Evolutionary conservation across 768 basidiomycete species (phyloP), one percentile per base, ranked within the genome.

Genomic region (Trametes elegans): DNA sequence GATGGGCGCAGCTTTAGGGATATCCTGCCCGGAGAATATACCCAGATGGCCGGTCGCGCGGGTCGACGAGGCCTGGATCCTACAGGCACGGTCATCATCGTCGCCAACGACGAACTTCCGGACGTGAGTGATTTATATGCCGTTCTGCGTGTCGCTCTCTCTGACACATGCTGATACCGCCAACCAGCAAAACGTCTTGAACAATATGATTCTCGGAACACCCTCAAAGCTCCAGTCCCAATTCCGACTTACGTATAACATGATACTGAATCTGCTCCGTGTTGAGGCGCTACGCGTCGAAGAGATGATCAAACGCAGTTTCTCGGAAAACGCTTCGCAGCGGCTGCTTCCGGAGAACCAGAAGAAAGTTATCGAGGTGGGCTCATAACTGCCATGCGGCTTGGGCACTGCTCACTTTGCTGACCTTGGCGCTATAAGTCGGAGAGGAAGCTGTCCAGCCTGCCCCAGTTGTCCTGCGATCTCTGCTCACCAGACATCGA

Each of bases 271-370:
- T 67, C 74, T 99, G 34, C 79, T 99, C 9, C 85, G 97, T 18
- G 97, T 99, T 9, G 97, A 99, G 66, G 95, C 97, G 0, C 77
- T 99, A 42, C 79, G 86, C 55, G 96, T 98, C 16, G 97, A 99
- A 67, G 97, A 99, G 71, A 99, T 99, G 97, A 98, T 99, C 68
- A 98, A 98, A 70, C 81, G 97, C 34, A 94, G 92, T 68, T 99
- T 99, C 71, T 98, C 97, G 16, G 97, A 99, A 74, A 98, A 98
- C 66, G 87, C 93, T 1, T 89, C 97, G 0, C 97, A 99, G 66
- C 79, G 87, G 34, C 74, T 98, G 39, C 74, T 98, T 27, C 97
- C 97, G 4, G 93, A 96, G 50, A 92, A 98, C 58, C 93, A 98
- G 70, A 85, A 88, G 68, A 82, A 87, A 66, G 90, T 98, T 21